These are phyloP conservation scores for Lagenidium sp. DNA, from an alignment of 352 stramenopile species.

Conservation along the genomic window DNA sequence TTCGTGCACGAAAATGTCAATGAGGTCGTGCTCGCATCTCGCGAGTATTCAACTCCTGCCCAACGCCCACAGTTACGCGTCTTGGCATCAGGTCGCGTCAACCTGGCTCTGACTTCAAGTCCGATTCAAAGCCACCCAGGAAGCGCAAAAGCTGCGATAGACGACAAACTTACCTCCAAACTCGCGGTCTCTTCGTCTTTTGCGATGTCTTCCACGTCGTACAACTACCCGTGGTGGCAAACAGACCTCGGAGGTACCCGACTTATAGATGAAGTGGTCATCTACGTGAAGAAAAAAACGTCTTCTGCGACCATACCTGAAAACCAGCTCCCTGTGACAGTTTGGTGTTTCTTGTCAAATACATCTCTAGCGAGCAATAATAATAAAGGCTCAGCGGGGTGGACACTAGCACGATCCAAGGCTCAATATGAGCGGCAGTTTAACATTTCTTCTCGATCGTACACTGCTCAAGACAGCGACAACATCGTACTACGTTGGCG, in stretches of 20 bases:
- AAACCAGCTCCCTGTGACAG: slow-evolving; percentile 17
- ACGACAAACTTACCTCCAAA: slow-evolving; percentile 22
- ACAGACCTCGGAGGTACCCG: slow-evolving; percentile 21
- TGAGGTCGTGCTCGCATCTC: slow-evolving; percentile 50
- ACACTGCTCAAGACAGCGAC: slow-evolving; percentile 26
- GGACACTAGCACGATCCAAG: slow-evolving; percentile 13
- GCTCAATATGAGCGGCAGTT: slow-evolving; percentile 28
- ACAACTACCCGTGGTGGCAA: slow-evolving; percentile 58
- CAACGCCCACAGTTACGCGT: slow-evolving; percentile 32
- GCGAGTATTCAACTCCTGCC: slow-evolving; percentile 22
- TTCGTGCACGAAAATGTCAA: slow-evolving; percentile 47
- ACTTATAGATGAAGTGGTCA: slow-evolving; percentile 37
- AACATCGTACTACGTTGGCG: slow-evolving; percentile 42
- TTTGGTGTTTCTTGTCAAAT: slow-evolving; percentile 47
- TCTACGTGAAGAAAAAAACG: slow-evolving; percentile 36
- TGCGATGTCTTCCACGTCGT: slow-evolving; percentile 32
- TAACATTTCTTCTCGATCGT: slow-evolving; percentile 27
- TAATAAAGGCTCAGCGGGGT: slow-evolving; percentile 26
- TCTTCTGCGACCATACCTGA: slow-evolving; percentile 18
- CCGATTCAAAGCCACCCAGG: slow-evolving; percentile 40
- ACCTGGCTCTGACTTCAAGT: slow-evolving; percentile 22
- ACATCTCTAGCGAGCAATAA: slow-evolving; percentile 16
- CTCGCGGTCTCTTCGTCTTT: slow-evolving; percentile 34
- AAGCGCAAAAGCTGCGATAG: slow-evolving; percentile 36
- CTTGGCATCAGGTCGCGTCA: slow-evolving; percentile 38